Percentiles rank a stretch among this genome's conserved stretches.
phyloP scores from a whole-genome alignment of 2,329 filamentous ascomycete species.

The Scolecobasidium constrictum region DNA sequence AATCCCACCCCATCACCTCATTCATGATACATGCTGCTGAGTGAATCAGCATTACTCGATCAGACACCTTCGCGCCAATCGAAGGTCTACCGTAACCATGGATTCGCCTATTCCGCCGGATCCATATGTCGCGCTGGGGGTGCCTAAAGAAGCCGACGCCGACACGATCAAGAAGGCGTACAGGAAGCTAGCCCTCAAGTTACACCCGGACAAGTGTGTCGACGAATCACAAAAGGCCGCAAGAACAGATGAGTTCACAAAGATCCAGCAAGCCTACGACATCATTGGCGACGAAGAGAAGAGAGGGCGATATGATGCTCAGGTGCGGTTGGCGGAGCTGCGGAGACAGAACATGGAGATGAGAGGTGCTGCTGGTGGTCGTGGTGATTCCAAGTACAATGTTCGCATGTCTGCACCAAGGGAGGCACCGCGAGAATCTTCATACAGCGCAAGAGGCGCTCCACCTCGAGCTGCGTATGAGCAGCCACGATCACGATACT shows the following conservation, averaged over 20 bases:
- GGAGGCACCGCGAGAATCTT: constrained; percentile 6
- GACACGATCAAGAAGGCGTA: constrained; percentile 68
- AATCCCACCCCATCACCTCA: background rate
- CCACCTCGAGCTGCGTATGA: constrained; percentile 1
- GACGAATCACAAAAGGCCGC: constrained; percentile 63
- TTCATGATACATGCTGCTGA: background rate
- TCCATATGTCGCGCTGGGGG: constrained; percentile 68
- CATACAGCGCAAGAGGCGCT: constrained; percentile 3
- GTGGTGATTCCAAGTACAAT: background rate
- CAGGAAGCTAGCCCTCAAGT: constrained; percentile 77
- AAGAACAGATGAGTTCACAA: constrained; percentile 82
- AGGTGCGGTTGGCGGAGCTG: constrained; percentile 55
- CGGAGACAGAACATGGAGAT: constrained; percentile 36
- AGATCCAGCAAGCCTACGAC: constrained; percentile 88
- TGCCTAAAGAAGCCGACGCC: constrained; percentile 59
- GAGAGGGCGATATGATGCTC: constrained; percentile 67
- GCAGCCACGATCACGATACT: background rate
- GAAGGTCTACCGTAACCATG: constrained; percentile 21
- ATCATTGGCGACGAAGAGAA: constrained; percentile 68
- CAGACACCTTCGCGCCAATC: background rate
- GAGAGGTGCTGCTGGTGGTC: background rate
- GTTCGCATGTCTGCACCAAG: constrained; percentile 7
- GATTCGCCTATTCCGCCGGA: constrained; percentile 46
- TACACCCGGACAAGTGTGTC: constrained; percentile 76
- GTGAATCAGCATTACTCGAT: background rate